Base-by-base conservation (phyloP, 2,329 filamentous ascomycete genomes). In the Neocucurbitaria cava region DNA sequence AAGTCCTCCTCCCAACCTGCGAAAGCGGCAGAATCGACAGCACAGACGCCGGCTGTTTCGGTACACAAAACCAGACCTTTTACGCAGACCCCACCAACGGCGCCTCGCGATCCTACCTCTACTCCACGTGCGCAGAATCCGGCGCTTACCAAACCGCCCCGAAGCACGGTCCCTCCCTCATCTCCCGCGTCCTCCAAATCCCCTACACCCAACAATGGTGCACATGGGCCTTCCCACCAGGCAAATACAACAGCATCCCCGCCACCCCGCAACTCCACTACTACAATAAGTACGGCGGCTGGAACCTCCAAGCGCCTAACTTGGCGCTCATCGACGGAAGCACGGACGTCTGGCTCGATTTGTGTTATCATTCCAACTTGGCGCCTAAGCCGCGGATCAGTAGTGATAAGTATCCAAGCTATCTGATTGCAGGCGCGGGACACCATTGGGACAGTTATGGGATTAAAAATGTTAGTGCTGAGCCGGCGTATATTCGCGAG, bases 171-270 rank as follows among this genome's bases (percentile, higher is more conserved):
- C 81, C 81, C 0, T 76, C 76, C 1, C 71, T 85, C 2, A 71
- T 85, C 17, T 82, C 80, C 1, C 76, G 80, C 5, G 79, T 80
- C 0, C 59, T 84, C 4, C 74, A 81, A 43, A 74, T 75, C 8
- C 71, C 77, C 36, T 84, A 84, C 66, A 83, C 81, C 33, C 82
- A 83, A 58, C 79, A 83, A 66, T 84, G 82, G 81, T 84, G 82
- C 59, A 77, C 62, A n/a, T 82, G 82, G 81, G 80, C 82, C 1
- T 85, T 84, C 58, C 78, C 81, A 0, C 55, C 73, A 1, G 82
- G 82, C 0, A 47, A 74, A 23, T 75, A 78, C 68, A 82, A 81
- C 58, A 59, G 62, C 26, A 77, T 83, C 20, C 79, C 81, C 0
- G 35, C 73, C 0, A 75, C 70, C 0, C 82, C 82, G 0, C 73